These are phyloP conservation scores for Anthostomella pinea DNA, from an alignment of 2,329 filamentous ascomycete species.

Conservation along the genomic window DNA sequence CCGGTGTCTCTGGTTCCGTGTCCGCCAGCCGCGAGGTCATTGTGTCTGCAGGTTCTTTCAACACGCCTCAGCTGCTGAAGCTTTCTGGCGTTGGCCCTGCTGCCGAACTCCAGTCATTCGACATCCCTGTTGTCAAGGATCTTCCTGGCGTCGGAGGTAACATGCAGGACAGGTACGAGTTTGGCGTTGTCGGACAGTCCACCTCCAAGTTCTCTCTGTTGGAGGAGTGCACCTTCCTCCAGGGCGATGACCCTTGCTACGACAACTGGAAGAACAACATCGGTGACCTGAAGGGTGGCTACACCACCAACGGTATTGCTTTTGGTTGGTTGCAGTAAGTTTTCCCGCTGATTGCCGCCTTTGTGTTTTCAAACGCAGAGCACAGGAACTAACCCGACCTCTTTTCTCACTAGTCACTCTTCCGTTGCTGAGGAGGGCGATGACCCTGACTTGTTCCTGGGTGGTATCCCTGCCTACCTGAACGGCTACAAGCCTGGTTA, in stretches of 20 bases:
- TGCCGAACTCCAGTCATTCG: conserved; percentile 33
- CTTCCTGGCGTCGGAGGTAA: conserved; percentile 34
- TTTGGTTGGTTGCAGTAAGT: conserved; percentile 14
- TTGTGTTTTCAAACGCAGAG: too few species aligned
- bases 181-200: conserved; percentile 17
- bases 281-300: conserved; percentile 10
- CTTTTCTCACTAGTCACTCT: too few species aligned
- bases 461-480: conserved; percentile 16
- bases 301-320: conserved; percentile 20
- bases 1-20: conserved; percentile 9
- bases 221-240: conserved; percentile 15
- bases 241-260: conserved; percentile 18
- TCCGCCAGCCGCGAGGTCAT: conserved; percentile 28
- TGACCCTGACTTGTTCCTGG: conserved; percentile 15
- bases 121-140: conserved; percentile 28
- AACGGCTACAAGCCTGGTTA: conserved; percentile 18
- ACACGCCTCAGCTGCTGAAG: conserved; percentile 53
- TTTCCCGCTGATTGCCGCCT: too few species aligned
- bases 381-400: too few species aligned
- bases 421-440: conserved; percentile 6
- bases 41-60: conserved; percentile 42
- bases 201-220: conserved; percentile 13
- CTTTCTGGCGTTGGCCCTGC: conserved; percentile 49
- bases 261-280: conserved; percentile 9
- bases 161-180: conserved; percentile 25